A percentile compares a stretch with the other conserved stretches of the same genome.
phyloP scores from a whole-genome alignment of 371 early-diverging fungal genomes.

The Catenaria anguillulae region DNA sequence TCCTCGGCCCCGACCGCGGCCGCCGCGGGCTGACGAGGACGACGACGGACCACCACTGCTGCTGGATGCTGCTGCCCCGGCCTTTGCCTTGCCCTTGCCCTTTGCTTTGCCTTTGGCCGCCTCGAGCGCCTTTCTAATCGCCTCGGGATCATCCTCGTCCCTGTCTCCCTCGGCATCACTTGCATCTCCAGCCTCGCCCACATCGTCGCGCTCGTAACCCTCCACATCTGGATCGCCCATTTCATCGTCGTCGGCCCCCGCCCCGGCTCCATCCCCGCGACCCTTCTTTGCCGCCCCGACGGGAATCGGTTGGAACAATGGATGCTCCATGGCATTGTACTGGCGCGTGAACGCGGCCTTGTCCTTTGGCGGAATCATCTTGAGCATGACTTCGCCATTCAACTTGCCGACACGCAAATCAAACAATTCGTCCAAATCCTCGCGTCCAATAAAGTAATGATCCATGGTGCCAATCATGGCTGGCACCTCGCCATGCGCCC shows the following conservation, averaged over 20 bases:
- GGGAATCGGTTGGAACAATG: constrained; percentile 38
- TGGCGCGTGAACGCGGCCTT: constrained; percentile 69
- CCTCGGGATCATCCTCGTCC: neutral
- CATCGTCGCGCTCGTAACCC: constrained; percentile 38
- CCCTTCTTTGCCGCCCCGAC: constrained; percentile 17
- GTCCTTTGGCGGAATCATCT: constrained; percentile 44
- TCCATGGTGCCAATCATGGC: constrained; percentile 69
- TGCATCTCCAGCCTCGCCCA: constrained; percentile 25
- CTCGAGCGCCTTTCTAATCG: neutral
- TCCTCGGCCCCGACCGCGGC: no score
- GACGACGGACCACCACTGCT: no score
- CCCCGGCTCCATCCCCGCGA: constrained; percentile 47
- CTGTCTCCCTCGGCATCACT: constrained; percentile 32
- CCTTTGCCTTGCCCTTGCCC: neutral
- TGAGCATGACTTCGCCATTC: constrained; percentile 28
- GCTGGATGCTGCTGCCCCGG: no score
- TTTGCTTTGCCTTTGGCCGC: neutral
- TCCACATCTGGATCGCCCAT: constrained; percentile 33
- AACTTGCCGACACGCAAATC: constrained; percentile 51
- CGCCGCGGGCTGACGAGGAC: no score
- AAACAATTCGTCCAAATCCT: constrained; percentile 68
- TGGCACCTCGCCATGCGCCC: constrained; percentile 36
- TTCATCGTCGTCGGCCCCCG: constrained; percentile 45
- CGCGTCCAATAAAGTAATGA: constrained; percentile 69
- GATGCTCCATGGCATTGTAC: constrained; percentile 59